phyloP scores from a whole-genome alignment of 352 stramenopile genomes.

The Phytophthora cryptogea region DNA sequence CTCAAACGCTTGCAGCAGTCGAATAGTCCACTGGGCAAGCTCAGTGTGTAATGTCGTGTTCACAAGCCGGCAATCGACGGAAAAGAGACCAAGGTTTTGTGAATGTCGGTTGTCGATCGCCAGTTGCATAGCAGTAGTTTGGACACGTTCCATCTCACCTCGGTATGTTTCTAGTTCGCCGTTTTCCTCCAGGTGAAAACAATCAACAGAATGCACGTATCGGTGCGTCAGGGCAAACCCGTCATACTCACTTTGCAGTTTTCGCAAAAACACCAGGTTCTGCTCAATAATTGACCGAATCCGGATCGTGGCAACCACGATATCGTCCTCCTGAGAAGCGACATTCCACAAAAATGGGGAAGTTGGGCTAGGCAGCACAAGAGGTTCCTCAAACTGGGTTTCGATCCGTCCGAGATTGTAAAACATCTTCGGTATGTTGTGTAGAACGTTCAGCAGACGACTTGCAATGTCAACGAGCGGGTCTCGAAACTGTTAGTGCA shows the following conservation, averaged over 20 bases:
- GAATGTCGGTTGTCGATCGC: constrained; percentile 24
- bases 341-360: constrained; percentile 76
- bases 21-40: constrained; percentile 45
- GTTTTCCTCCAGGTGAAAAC: constrained; percentile 36
- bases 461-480: constrained; percentile 60
- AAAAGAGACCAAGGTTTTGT: constrained; percentile 51
- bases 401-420: constrained; percentile 71
- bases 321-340: constrained; percentile 60
- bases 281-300: constrained; percentile 71
- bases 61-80: constrained; percentile 51
- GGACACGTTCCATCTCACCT: constrained; percentile 34
- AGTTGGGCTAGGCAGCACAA: constrained; percentile 28
- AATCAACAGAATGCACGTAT: constrained; percentile 50
- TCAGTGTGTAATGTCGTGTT: constrained; percentile 47
- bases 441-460: constrained; percentile 63
- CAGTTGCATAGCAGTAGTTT: constrained; percentile 28
- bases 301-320: constrained; percentile 54
- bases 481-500: constrained; percentile 44
- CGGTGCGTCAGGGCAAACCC: constrained; percentile 39
- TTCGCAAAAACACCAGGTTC: constrained; percentile 45
- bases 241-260: constrained; percentile 51
- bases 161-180: constrained; percentile 33
- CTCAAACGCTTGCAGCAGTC: constrained; percentile 55
- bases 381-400: constrained; percentile 55
- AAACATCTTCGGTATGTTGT: constrained; percentile 71